Conservation (phyloP, 2,329 filamentous ascomycete species). For the Monosporascus ibericus region DNA sequence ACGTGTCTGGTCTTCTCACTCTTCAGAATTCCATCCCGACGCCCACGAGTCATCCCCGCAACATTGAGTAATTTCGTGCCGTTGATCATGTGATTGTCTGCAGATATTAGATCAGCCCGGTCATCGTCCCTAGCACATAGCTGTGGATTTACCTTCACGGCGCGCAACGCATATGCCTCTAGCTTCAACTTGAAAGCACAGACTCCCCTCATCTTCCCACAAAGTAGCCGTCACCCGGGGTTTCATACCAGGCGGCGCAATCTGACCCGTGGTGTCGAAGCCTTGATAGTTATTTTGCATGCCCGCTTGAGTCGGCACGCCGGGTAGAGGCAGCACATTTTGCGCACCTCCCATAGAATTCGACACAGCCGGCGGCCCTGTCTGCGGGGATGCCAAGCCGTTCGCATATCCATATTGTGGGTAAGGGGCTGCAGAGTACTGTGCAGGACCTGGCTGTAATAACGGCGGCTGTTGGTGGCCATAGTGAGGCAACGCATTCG, state of each 20-base stretch:
- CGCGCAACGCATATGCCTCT: constrained; percentile 93
- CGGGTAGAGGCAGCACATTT: constrained; percentile 65
- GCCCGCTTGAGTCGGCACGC: constrained; percentile 43
- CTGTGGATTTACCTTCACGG: constrained; percentile 63
- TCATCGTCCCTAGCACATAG: too few relatives aligned
- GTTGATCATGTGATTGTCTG: constrained; percentile 97
- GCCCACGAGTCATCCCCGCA: constrained; percentile 93
- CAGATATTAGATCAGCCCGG: constrained; percentile 2
- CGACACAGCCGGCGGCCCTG: constrained; percentile 56
- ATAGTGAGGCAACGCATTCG: constrained; percentile 69
- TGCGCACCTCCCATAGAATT: constrained; percentile 58
- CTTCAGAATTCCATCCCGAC: constrained; percentile 92
- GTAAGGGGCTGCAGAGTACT: constrained; percentile 62
- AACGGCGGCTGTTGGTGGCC: constrained; percentile 71
- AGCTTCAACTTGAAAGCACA: constrained; percentile 97
- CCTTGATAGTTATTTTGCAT: constrained; percentile 53
- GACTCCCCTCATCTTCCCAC: constrained; percentile 96
- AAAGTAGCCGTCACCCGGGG: constrained; percentile 91
- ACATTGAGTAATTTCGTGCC: constrained; percentile 96
- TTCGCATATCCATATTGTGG: constrained; percentile 68
- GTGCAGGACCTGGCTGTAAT: constrained; percentile 64
- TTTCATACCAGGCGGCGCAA: constrained; percentile 91
- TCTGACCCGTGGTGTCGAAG: constrained; percentile 82
- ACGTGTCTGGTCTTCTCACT: constrained; percentile 96
- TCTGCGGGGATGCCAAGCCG: constrained; percentile 74